Evolutionary conservation across 73 alveolate genomes (phyloP), one percentile per base, ranked within the genome.

Genomic region (Paramecium tetraurelia): DNA sequence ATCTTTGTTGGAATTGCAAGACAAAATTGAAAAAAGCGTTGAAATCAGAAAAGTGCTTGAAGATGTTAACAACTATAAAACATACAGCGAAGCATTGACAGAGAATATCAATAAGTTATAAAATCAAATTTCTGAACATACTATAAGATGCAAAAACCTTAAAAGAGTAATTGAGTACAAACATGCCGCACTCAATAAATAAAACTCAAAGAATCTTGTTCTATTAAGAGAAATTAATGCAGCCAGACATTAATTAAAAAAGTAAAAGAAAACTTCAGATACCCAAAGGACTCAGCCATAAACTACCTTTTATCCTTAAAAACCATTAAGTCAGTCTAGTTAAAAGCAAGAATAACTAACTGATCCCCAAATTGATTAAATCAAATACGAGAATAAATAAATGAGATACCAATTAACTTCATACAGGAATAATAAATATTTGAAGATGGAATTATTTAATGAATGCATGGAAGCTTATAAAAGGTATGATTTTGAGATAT

Each of bases 401-500:
- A 44, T 80, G 75, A 44, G 75, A 80, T 40, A 80, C 14, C 12
- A 80, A 80, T 80, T 80, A 22, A 80, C 70, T 43, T 43, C 70
- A 0, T 80, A 41, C 20, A 80, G 53, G 29, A 80, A 80, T 80
- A 80, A 80, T 44, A 41, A 80, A 80, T 80, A 80, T 80, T 24
- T 80, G 10, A 80, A 80, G 57, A 27, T 35, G 31, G 90, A 80
- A 27, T 46, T 80, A 44, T 80, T 80, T 80, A 48, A 41, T 31
- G 90, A 80, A 44, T 80, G 90, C 11, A 80, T 80, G 90, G 75
- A 80, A 21, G 35, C 90, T 0, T 80, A 44, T 48, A 80, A 80
- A 80, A 20, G 27, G 90, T 80, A 80, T 18, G 9, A 20, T 22
- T 75, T 0, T 80, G 27, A 24, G 9, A 80, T 53, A 18, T 18